phyloP scores from a whole-genome alignment of 495 filamentous ascomycete species.

The Glutinoglossum americanum region DNA sequence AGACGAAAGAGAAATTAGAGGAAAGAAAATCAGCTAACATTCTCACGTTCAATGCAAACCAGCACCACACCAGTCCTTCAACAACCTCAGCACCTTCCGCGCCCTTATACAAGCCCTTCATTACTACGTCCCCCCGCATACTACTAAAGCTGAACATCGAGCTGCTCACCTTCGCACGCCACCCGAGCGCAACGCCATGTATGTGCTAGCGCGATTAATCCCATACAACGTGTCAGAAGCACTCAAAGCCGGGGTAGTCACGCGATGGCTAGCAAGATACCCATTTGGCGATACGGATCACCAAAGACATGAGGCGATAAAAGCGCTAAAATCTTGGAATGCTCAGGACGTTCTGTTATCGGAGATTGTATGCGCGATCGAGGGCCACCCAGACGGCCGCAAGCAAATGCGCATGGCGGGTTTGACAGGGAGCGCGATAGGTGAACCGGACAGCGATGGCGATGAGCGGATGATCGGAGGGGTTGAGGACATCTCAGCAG shows the following conservation, averaged over 20 bases:
- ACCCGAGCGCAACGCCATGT: conserved; percentile 27
- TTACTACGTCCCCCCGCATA: neutral
- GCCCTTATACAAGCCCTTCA: conserved; percentile 3
- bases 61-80: neutral
- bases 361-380: conserved; percentile 5
- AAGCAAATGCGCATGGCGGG: conserved; percentile 3
- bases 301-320: conserved; percentile 13
- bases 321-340: conserved; percentile 1
- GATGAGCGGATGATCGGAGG: neutral
- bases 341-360: conserved; percentile 1
- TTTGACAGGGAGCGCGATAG: conserved; percentile 1
- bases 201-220: conserved; percentile 23
- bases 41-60: neutral
- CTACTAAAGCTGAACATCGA: neutral
- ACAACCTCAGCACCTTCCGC: neutral
- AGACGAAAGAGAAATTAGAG: neutral
- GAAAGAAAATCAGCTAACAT: neutral
- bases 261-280: conserved; percentile 33
- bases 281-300: conserved; percentile 27
- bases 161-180: conserved; percentile 16
- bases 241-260: conserved; percentile 27
- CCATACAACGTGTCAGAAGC: conserved; percentile 22
- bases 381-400: neutral
- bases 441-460: neutral
- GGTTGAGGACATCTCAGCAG: neutral